Base-by-base conservation (phyloP, 306 rosid genomes). In the Morella rubra region DNA sequence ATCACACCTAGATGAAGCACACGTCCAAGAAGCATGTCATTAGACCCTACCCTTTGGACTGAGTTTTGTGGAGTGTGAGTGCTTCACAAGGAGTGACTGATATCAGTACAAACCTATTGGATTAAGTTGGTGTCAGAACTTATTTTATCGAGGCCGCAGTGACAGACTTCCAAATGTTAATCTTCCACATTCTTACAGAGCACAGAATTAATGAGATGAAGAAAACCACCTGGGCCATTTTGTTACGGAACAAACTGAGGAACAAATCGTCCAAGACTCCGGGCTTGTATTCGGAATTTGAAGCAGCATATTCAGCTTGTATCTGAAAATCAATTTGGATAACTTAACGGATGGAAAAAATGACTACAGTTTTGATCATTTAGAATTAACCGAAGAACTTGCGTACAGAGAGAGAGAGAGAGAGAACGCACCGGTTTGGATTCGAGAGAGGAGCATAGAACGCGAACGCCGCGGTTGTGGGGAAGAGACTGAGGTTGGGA, bases 181-280 rank as follows among this genome's bases (percentile, higher is more conserved):
- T 46, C 50, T 4, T 46, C 7, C 10, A 1, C 7, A 46, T 11
- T 46, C 11, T 46, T 13, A 52, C 7, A 52, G 20, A 52, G 5
- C 56, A 16, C 22, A 18, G 5, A 15, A 69, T 22, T 12, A 45
- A 16, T 16, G 15, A 62, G 24, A 69, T 13, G 10, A 40, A 42
- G 44, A 47, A 76, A 50, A 6, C 6, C 77, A 88, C 97, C 93
- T 86, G 78, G 5, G 85, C 98, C 91, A 94, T 85, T 88, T 90
- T 94, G 79, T 72, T 77, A 27, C 98, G 89, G 76, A 94, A 94
- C 85, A 92, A 76, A 67, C 74, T 79, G 80, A 94, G 95, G 81
- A 90, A 94, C 81, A 92, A 75, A 44, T 90, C 89, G 58, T 95
- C 97, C 46, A 92, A 61, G 20, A 83, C 50, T 44, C 92, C 86